These are phyloP conservation scores for Leishmania amazonensis DNA, from an alignment of 208 protist species.

Conservation along the genomic window DNA sequence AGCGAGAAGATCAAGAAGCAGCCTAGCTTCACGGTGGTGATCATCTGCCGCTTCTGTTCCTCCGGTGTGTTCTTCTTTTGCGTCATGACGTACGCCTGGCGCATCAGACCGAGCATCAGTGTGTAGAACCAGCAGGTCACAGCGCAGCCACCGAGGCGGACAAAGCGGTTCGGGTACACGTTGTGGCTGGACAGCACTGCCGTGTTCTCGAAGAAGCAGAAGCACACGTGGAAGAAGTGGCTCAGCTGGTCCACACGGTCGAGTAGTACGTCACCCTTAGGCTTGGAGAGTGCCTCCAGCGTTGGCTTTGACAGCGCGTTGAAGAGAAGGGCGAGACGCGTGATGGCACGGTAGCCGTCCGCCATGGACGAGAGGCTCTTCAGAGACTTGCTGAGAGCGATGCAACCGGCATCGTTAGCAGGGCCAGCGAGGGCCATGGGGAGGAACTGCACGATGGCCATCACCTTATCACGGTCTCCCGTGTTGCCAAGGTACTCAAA, in stretches of 20 bases:
- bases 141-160: slow-evolving; percentile 70
- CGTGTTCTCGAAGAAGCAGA: slow-evolving; percentile 85
- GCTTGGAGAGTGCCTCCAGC: slow-evolving; percentile 55
- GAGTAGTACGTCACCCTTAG: slow-evolving; percentile 55
- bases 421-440: slow-evolving; percentile 70
- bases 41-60: slow-evolving; percentile 69
- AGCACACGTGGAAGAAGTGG: slow-evolving; percentile 85
- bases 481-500: slow-evolving; percentile 70
- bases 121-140: slow-evolving; percentile 89
- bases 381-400: slow-evolving; percentile 67
- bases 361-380: slow-evolving; percentile 75
- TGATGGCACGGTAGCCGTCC: slow-evolving; percentile 85
- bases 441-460: slow-evolving; percentile 89
- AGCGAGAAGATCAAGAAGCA: slow-evolving; percentile 86
- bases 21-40: slow-evolving; percentile 79
- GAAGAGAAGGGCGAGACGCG: slow-evolving; percentile 80
- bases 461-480: slow-evolving; percentile 89
- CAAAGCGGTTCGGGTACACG: slow-evolving; percentile 51
- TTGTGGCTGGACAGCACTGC: slow-evolving; percentile 74
- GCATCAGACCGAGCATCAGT: slow-evolving; percentile 68
- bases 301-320: slow-evolving; percentile 69
- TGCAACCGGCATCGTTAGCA: slow-evolving; percentile 52
- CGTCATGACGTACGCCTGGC: slow-evolving; percentile 71
- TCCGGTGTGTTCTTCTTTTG: slow-evolving; percentile 67
- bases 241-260: slow-evolving; percentile 70